These are phyloP conservation scores for Grosmannia penicillata DNA, from an alignment of 2,329 filamentous ascomycete species.

Conservation along the genomic window DNA sequence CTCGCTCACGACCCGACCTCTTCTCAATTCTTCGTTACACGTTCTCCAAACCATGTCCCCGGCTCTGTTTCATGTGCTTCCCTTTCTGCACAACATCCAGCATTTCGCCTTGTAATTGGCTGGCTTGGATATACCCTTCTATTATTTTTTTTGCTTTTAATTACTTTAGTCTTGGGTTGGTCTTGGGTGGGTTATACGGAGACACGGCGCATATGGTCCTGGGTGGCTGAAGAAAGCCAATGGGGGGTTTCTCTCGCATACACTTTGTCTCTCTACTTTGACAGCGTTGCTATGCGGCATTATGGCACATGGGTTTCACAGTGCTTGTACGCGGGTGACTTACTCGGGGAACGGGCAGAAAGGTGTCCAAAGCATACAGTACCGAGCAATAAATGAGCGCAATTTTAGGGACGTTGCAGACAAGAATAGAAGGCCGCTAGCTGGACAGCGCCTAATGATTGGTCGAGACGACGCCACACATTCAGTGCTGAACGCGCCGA, in stretches of 20 bases:
- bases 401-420: not conserved
- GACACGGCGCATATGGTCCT: too few species aligned
- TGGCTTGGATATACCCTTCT: not conserved
- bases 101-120: too few species aligned
- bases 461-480: not conserved
- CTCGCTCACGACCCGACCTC: not conserved
- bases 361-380: too few species aligned
- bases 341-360: too few species aligned
- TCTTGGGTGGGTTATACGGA: not conserved
- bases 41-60: not conserved
- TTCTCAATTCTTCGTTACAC: not conserved
- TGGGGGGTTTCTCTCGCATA: too few species aligned
- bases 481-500: not conserved
- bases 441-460: conserved; percentile 7
- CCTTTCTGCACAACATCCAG: too few species aligned
- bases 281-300: too few species aligned
- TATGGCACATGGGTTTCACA: too few species aligned
- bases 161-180: not conserved
- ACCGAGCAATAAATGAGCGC: not conserved
- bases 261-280: too few species aligned
- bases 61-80: not conserved
- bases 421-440: not conserved
- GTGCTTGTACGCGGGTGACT: too few species aligned
- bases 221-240: too few species aligned
- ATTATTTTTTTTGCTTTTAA: conserved; percentile 3